These are phyloP conservation scores for Ogataea pilisensis DNA, from an alignment of 805 yeast genomes.

Conservation along the genomic window DNA sequence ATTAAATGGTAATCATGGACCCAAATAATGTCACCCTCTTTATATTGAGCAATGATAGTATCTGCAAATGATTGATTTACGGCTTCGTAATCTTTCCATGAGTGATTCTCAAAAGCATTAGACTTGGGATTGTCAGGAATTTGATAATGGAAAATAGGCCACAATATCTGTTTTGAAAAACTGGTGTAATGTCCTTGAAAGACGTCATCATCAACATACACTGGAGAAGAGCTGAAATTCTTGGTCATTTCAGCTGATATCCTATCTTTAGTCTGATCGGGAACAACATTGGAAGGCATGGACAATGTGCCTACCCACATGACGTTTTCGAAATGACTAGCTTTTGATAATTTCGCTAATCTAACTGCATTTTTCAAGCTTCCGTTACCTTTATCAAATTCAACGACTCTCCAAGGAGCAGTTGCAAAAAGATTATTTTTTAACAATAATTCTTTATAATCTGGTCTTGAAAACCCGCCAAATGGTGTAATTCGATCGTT, in stretches of 20 bases:
- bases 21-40: constrained; percentile 80
- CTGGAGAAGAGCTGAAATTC: constrained; percentile 58
- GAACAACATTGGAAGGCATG: constrained; percentile 83
- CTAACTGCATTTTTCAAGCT: constrained; percentile 82
- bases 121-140: constrained; percentile 93
- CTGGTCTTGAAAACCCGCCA: constrained; percentile 72
- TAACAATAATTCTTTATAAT: constrained; percentile 43
- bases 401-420: constrained; percentile 72
- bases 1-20: constrained; percentile 90
- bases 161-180: constrained; percentile 88
- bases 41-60: constrained; percentile 60
- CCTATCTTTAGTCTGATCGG: constrained; percentile 46
- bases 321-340: constrained; percentile 32
- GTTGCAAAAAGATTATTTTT: constrained; percentile 46
- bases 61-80: constrained; percentile 82
- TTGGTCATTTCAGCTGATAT: constrained; percentile 45
- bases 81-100: constrained; percentile 79
- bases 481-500: constrained; percentile 48
- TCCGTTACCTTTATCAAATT: constrained; percentile 76
- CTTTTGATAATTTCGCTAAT: constrained; percentile 44
- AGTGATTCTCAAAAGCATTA: constrained; percentile 91
- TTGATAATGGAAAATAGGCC: constrained; percentile 95
- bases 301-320: constrained; percentile 91
- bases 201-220: constrained; percentile 70
- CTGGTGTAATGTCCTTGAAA: constrained; percentile 89